These are phyloP conservation scores for Trichoderma semiorbis DNA, from an alignment of 2,329 filamentous ascomycete species.

Conservation along the genomic window DNA sequence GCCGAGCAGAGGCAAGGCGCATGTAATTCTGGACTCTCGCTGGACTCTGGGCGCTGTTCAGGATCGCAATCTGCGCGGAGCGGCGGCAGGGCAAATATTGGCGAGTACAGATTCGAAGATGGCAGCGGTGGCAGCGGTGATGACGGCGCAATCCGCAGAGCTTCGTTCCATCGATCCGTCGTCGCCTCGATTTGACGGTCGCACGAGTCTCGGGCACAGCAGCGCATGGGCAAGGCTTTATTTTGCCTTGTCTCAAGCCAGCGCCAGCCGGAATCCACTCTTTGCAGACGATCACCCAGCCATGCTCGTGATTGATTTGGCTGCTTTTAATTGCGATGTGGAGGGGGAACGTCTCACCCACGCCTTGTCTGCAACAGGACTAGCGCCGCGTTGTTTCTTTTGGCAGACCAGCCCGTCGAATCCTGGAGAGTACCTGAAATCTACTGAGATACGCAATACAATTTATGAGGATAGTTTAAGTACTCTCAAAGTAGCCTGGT, in stretches of 20 bases:
- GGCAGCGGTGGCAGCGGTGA: background rate
- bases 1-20: background rate
- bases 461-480: background rate
- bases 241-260: background rate
- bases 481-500: background rate
- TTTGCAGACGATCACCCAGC: slow-evolving; percentile 2
- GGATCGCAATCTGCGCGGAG: background rate
- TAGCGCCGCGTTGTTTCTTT: background rate
- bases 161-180: slow-evolving; percentile 12
- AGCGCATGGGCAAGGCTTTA: background rate
- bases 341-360: background rate
- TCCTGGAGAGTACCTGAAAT: background rate
- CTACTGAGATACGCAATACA: background rate
- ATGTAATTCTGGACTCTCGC: background rate
- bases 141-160: slow-evolving; percentile 6
- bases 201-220: background rate
- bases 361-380: background rate
- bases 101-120: background rate
- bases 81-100: background rate
- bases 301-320: slow-evolving; percentile 3
- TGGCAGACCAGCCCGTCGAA: background rate
- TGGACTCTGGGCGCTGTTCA: background rate
- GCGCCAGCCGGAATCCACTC: slow-evolving; percentile 9
- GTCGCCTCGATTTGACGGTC: background rate
- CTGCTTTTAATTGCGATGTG: slow-evolving; percentile 13